A percentile compares a stretch with the other conserved stretches of the same genome.
Evolutionary conservation across 2,329 filamentous ascomycete genomes (phyloP).

Genomic region (Geosmithia flava): DNA sequence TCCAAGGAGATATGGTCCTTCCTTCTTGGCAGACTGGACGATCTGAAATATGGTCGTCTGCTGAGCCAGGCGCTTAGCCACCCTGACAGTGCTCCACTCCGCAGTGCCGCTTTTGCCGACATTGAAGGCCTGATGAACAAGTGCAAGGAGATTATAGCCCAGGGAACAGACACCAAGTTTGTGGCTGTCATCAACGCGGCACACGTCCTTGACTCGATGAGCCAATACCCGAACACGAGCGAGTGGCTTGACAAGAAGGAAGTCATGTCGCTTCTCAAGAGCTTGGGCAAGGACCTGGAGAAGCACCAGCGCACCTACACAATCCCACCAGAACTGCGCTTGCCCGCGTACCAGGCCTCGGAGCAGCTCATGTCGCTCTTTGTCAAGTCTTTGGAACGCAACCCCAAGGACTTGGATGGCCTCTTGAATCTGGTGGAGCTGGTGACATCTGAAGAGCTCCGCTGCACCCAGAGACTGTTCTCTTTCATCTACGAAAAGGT

Average conservation of each 20-base stretch:
- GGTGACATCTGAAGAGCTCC: conserved; percentile 73
- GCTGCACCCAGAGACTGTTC: conserved; percentile 61
- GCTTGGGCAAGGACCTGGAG: conserved; percentile 68
- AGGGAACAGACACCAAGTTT: conserved; percentile 56
- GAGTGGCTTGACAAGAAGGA: conserved; percentile 63
- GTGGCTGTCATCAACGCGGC: conserved; percentile 75
- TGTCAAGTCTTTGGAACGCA: conserved; percentile 64
- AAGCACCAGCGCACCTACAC: conserved; percentile 57
- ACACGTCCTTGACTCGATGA: conserved; percentile 71
- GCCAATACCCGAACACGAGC: conserved; percentile 48
- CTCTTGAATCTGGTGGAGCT: conserved; percentile 77
- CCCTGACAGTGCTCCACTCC: conserved; percentile 59
- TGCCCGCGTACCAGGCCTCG: conserved; percentile 79
- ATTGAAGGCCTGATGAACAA: conserved; percentile 59
- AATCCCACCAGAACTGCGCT: conserved; percentile 58
- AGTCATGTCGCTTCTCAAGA: conserved; percentile 45
- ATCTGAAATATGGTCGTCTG: conserved; percentile 81
- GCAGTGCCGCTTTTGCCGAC: conserved; percentile 62
- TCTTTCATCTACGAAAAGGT: conserved; percentile 77
- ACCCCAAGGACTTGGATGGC: conserved; percentile 66
- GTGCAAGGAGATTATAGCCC: conserved; percentile 49
- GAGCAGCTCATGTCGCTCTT: conserved; percentile 82
- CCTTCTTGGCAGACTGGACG: conserved; percentile 66
- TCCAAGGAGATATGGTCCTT: conserved; percentile 76
- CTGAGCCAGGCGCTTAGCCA: conserved; percentile 77